Conservation (phyloP, 345 rosid genomes). For the Aurinia saxatilis region DNA sequence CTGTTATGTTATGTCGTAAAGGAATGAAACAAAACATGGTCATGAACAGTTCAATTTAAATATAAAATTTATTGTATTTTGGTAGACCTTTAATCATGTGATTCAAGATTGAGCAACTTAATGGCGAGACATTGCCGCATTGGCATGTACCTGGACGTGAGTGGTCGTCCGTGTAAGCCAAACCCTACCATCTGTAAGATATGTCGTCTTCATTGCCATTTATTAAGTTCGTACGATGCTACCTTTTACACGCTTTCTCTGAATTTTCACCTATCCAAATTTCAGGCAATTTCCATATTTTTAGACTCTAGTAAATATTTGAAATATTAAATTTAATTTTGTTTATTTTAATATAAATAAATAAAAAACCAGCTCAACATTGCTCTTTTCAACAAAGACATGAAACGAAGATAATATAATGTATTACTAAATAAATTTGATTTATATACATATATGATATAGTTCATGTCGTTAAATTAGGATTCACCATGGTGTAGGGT, state of each 20-base stretch:
- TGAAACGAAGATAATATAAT: no score
- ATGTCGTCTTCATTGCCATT: constrained; percentile 23
- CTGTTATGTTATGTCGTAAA: constrained; percentile 9
- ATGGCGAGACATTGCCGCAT: constrained; percentile 9
- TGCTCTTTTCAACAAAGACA: no score
- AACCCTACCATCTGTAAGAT: constrained; percentile 24
- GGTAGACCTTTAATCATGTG: background rate
- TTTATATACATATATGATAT: no score
- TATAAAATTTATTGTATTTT: background rate
- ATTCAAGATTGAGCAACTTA: constrained; percentile 3
- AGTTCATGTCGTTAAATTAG: no score
- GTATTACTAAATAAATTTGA: no score
- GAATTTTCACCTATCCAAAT: background rate
- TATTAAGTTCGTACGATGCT: constrained; percentile 16
- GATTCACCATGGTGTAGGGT: no score
- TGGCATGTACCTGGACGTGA: constrained; percentile 21
- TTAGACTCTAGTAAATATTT: no score
- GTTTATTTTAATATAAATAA: no score
- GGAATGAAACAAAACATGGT: constrained; percentile 15
- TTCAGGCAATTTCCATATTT: no score
- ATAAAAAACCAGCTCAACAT: no score
- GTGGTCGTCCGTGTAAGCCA: constrained; percentile 26
- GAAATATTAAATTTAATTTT: no score
- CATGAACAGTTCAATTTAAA: background rate
- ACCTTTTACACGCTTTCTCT: constrained; percentile 6